Conservation (phyloP, 2,329 filamentous ascomycete genomes). For the Emergomyces pasteurianus region DNA sequence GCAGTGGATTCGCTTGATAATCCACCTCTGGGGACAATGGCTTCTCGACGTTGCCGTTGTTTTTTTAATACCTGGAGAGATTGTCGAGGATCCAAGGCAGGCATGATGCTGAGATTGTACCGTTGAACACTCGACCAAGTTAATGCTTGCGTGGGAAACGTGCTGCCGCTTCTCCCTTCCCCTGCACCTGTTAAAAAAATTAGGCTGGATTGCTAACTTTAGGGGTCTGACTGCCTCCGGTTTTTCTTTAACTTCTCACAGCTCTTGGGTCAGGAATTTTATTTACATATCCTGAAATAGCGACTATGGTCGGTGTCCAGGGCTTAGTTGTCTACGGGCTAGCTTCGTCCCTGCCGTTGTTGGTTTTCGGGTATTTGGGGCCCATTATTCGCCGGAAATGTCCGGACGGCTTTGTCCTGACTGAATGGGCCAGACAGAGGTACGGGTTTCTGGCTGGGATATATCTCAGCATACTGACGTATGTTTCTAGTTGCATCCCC, state of each 20-base stretch:
- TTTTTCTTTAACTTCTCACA: constrained; percentile 27
- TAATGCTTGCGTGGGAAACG: constrained; percentile 98
- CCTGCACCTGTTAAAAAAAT: constrained; percentile 15
- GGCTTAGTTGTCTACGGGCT: constrained; percentile 67
- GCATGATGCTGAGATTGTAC: constrained; percentile 84
- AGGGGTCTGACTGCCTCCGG: constrained; percentile 14
- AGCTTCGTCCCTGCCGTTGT: constrained; percentile 57
- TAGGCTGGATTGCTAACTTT: constrained; percentile 29
- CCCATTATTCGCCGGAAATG: constrained; percentile 69
- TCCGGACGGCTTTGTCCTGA: constrained; percentile 72
- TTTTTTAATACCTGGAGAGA: constrained; percentile 14
- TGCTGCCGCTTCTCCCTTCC: constrained; percentile 66
- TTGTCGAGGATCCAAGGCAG: constrained; percentile 13
- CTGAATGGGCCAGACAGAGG: constrained; percentile 70
- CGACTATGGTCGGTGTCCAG: constrained; percentile 66
- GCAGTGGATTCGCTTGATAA: constrained; percentile 24
- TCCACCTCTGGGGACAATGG: constrained; percentile 38
- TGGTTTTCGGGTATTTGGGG: constrained; percentile 62
- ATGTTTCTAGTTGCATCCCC: constrained; percentile 5
- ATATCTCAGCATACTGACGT: constrained; percentile 64
- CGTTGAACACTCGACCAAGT: constrained; percentile 93
- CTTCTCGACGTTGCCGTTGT: constrained; percentile 4
- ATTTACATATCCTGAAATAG: constrained; percentile 70
- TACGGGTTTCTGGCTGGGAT: constrained; percentile 59
- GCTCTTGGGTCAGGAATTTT: constrained; percentile 74